Base-by-base conservation (phyloP, 2,329 filamentous ascomycete species). In the Teratosphaeria epicoccoides region DNA sequence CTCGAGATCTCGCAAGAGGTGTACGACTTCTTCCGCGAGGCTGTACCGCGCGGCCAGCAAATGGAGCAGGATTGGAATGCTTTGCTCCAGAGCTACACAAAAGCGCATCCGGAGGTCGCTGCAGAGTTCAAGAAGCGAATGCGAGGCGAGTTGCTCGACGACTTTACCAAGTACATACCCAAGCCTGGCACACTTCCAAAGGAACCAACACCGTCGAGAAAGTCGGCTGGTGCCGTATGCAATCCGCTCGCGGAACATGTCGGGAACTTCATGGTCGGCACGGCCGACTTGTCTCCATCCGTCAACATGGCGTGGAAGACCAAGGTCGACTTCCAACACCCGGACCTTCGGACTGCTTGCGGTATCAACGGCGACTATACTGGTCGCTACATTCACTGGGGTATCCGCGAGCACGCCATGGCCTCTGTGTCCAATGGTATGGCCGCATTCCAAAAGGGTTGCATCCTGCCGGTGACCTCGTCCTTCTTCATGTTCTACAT, bases 371-470 rank as follows among this genome's bases (percentile, higher is more conserved):
- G 80, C 43, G 68, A 76, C 63, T 77, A 77, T 57, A 61, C 64
- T 2, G 73, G 72, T 22, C 69, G 73, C 6, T 74, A 74, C 55
- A 70, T 82, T 56, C 79, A 79, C 63, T 82, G 73, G 62, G 80
- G 79, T 37, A 75, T 83, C 50, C 75, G 80, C 4, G 79, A 82
- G 57, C 79, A 82, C 60, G 79, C 79, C 50, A 83, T 84, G 81
- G 73, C 72, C 2, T 67, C 74, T 25, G 76, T 80, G 23, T 73
- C 67, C 14, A 70, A 70, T 52, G 68, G 68, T 17, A 61, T 70
- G 26, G 65, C 68, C 2, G 68, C 68, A 3, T 70, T 63, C 60
- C 59, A 63, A 45, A 63, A 62, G n/a, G 64, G 66, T 24, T 64
- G 63, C 5, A 64, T 70, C 57, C 52, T 70, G 12, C 68, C 68